Base-by-base conservation (phyloP, 2,329 filamentous ascomycete genomes). In the Phyllosticta citrichinensis region DNA sequence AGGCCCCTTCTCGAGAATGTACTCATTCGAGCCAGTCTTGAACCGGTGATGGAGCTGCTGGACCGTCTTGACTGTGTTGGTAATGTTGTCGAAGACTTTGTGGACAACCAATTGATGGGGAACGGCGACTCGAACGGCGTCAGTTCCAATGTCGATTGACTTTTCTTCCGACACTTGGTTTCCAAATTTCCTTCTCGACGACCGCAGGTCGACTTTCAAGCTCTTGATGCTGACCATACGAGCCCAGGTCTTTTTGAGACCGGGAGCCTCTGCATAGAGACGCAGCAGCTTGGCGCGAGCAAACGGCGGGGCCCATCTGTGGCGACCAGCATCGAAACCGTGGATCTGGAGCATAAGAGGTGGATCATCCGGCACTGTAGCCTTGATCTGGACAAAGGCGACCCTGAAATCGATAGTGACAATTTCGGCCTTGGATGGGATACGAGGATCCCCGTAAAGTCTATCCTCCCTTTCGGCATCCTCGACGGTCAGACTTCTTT, bases 31-130 rank as follows among this genome's bases (percentile, higher is more conserved):
- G 0, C 89, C 88, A 0, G 91, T 96, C 71, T 84, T 85, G 78
- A 97, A 96, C 11, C 93, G 87, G 74, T 97, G 90, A 65, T 95
- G 89, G n/a, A 99, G 81, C 69, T 99, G 94, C 70, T 93, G 83
- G 17, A 88, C 84, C 1, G 92, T 88, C 74, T 99, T 99, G 65
- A 89, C 77, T 0, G 89, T 86, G 68, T 97, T 99, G 67, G 89
- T 84, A 57, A 95, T 79, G 68, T 97, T 99, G 75, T 99, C 94
- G n/a, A 93, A 88, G 63, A 99, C 87, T 63, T 87, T 87, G 74
- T 94, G 88, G 68, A 97, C 82, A 24, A 95, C 85, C 66, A 99
- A 83, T 67, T 96, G 91, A 74, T 97, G 91, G 1, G 95, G 94
- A 11, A 99, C 86, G 5, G 87, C 91, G 53, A 97, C 72, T 12